Percentiles rank a stretch among this genome's conserved stretches.
Conservation (phyloP, 805 yeast species). For the Ogataea nonfermentans region DNA sequence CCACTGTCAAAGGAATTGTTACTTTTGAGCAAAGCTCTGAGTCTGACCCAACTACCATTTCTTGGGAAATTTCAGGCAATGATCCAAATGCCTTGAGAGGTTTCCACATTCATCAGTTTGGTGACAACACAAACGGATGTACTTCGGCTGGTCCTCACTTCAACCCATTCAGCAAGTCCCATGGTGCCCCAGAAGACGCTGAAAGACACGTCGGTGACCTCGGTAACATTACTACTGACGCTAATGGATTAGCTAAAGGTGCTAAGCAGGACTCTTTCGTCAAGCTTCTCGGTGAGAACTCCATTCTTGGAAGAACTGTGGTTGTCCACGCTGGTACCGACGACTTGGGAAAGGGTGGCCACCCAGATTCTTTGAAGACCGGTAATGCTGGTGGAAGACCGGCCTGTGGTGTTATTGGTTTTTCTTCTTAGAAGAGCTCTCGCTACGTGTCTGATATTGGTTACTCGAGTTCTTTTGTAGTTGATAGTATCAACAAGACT, state of each 20-base stretch:
- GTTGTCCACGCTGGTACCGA: slow-evolving; percentile 92
- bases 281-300: slow-evolving; percentile 81
- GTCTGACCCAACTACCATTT: slow-evolving; percentile 75
- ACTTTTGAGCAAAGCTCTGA: slow-evolving; percentile 81
- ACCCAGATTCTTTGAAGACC: slow-evolving; percentile 86
- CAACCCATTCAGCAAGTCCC: slow-evolving; percentile 85
- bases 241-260: slow-evolving; percentile 89
- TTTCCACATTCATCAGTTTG: slow-evolving; percentile 97
- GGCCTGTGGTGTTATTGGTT: slow-evolving; percentile 97
- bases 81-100: slow-evolving; percentile 87
- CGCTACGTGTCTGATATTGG: neutral
- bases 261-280: slow-evolving; percentile 71
- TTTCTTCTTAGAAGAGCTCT: slow-evolving; percentile 41
- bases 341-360: slow-evolving; percentile 93
- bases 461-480: neutral
- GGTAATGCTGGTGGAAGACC: slow-evolving; percentile 99
- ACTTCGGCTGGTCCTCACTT: slow-evolving; percentile 98
- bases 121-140: slow-evolving; percentile 99
- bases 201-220: slow-evolving; percentile 91
- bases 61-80: slow-evolving; percentile 90
- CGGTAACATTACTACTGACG: slow-evolving; percentile 91
- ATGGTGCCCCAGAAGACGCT: slow-evolving; percentile 88
- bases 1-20: slow-evolving; percentile 84
- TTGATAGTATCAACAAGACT: neutral
- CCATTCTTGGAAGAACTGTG: slow-evolving; percentile 91